Percentiles rank a stretch among this genome's conserved stretches.
Conservation (phyloP, 2,329 filamentous ascomycete genomes). For the Alternaria sp. region DNA sequence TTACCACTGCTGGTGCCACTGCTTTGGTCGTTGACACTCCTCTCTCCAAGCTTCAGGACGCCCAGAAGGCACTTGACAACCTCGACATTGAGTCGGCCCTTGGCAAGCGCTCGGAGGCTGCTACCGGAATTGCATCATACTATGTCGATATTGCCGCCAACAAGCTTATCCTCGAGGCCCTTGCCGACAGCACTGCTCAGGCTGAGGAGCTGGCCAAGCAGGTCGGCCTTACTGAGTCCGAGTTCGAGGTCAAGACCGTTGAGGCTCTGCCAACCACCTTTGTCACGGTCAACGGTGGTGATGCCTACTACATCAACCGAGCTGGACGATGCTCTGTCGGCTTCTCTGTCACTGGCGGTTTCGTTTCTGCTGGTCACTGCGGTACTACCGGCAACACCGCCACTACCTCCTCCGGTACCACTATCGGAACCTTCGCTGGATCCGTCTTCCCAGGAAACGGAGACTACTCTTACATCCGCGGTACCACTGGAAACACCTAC, state of each 20-base stretch:
- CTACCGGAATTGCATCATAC: conserved; percentile 48
- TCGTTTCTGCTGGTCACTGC: conserved; percentile 55
- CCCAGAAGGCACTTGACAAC: conserved; percentile 51
- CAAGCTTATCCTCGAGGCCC: conserved; percentile 54
- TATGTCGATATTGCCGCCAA: conserved; percentile 53
- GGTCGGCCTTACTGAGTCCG: conserved; percentile 49
- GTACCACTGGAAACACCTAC: conserved; percentile 45
- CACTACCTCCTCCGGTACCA: conserved; percentile 43
- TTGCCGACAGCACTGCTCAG: conserved; percentile 46
- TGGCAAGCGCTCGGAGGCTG: conserved; percentile 34
- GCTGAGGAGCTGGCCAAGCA: conserved; percentile 49
- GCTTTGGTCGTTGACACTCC: conserved; percentile 46
- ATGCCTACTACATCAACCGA: conserved; percentile 51
- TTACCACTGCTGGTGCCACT: conserved; percentile 49
- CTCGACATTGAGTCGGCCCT: conserved; percentile 40
- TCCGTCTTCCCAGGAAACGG: conserved; percentile 53
- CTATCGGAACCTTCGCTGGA: conserved; percentile 49
- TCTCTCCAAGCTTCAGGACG: conserved; percentile 49
- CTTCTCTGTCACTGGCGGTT: conserved; percentile 53
- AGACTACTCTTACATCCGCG: conserved; percentile 51
- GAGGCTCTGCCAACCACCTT: conserved; percentile 46
- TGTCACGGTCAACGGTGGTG: conserved; percentile 49
- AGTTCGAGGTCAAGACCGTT: conserved; percentile 52
- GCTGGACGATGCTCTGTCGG: conserved; percentile 51
- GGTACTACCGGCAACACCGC: conserved; percentile 43